Base-by-base conservation (phyloP, 257 asterid genomes). In the Primulina tabacum region DNA sequence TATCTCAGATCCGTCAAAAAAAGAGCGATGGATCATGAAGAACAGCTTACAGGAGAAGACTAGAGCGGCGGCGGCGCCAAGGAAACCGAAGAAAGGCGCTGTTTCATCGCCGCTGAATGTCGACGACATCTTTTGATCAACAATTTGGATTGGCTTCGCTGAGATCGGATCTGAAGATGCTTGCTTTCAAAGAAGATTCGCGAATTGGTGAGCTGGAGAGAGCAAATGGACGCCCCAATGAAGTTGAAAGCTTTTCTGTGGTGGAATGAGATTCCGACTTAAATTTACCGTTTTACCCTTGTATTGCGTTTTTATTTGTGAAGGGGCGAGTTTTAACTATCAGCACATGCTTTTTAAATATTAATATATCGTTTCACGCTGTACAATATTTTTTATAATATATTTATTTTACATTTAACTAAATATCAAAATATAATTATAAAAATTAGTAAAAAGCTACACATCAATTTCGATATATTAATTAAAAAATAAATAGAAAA, bases 41-140 rank as follows among this genome's bases (percentile, higher is more conserved):
- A 50, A 50, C 2, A 50, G 8, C 57, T 50, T 17, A 50, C 57
- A 50, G 20, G 57, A 50, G 21, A 50, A 50, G 7, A 50, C 21
- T 16, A 50, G 57, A 50, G 57, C 57, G 57, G 57, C 57, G 8
- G 57, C 57, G 57, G 57, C 57, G 57, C 57, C 57, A 14, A 50
- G 57, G 57, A 50, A 50, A 50, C 57, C 57, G 21, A 50, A 50
- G 21, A 50, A 50, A 5, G 57, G 57, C 21, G 57, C 57, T 7
- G 57, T 50, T 17, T 50, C 57, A 16, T 50, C 57, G 57, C 57
- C 57, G 21, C 20, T 12, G 57, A 50, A 50, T 1, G 57, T 14
- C 1, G 57, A 50, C 3, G 57, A 16, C 57, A 50, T 50, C 57
- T 16, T 17, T 43, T 5, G 1, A 43, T 4, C 57, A 50, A 50